Base-by-base conservation (phyloP, 225 moss, liverwort and hornwort genomes). In the Physcomitrellopsis africana region DNA sequence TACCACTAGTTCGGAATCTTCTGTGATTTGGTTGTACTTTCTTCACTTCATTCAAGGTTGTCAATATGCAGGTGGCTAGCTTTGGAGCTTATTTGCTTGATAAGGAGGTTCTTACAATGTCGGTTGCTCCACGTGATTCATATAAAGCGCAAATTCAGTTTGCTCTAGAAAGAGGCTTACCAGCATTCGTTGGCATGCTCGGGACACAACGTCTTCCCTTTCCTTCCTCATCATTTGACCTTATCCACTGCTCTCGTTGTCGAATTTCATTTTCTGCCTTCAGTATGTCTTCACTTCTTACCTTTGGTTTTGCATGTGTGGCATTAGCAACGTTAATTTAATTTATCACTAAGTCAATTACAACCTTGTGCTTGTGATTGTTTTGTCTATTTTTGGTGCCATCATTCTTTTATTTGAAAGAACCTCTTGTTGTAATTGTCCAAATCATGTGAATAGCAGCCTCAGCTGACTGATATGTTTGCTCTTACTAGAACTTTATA, bases 231-330 rank as follows among this genome's bases (percentile, higher is more conserved):
- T 76, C 89, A n/a, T 81, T 81, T 78, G 89, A 89, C 70, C 78
- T 89, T 42, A 70, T 89, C 69, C 89, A 87, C 76, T 89, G 87
- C 78, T 87, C 89, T 13, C 81, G 87, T 48, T 89, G 89, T 80
- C 88, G 73, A 59, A 72, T 85, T 52, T 81, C 77, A 61, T 88
- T 85, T 76, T 47, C 74, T 76, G 70, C 80, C 49, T 60, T 76
- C 82, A 88, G 88, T 88, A 76, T n/a, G 85, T 46, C 51, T 69
- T 49, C 43, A 51, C 46, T 26, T 47, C 26, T 60, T 32, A 9
- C 32, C 32, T 70, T 48, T 8, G 43, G 22, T 68, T 51, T 56
- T 70, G 9, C 42, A 32, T 17, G 12, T 29, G 17, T 59, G 65
- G 43, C 49, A 64, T 44, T 15, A 16, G 4, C 13, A 8, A 57